Base-by-base conservation (phyloP, 2,329 filamentous ascomycete species). In the Tolypocladium ovalisporum region DNA sequence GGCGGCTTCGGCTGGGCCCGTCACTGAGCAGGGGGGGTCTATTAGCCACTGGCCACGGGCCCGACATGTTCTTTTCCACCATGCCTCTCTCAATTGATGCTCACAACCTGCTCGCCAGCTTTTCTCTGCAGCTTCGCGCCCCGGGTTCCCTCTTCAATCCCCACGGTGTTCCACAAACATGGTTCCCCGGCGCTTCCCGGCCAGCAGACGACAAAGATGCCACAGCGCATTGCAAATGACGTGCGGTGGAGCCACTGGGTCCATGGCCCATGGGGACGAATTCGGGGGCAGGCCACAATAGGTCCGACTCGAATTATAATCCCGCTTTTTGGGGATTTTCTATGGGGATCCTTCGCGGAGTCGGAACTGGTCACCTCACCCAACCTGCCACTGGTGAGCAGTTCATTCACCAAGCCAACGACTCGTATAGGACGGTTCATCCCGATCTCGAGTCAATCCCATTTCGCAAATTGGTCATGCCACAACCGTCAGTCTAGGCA, bases 401-500 rank as follows among this genome's bases (percentile, higher is more conserved):
- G 19, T 47, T 2, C 24, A 19, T 29, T 27, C 27, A 17, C 42
- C 42, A 22, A 4, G 22, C 10, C 22, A 44, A 24, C n/a, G 19
- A 7, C 12, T 17, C 36, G 15, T 4, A 17, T 39, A n/a, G n/a
- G 4, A 19, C 4, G 3, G 15, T 39, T 52, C 32, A 34, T 34
- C 32, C 32, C 32, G 32, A 34, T 34, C 36, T 39, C 36, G 3
- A 39, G 37, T n/a, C 47, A 56, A 36, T 29, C 22, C 10, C 37
- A 29, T 4, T 29, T 42, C 44, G 49, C 39, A 47, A 53, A 22
- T 35, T 34, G 29, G 19, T 22, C 40, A 34, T 27, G 56, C 56
- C 22, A 17, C 52, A 22, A 51, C 17, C 32, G 49, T 34, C 22
- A 54, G 35, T 19, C 51, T 57, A 19, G 61, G 60, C 17, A 63